A percentile compares a stretch with the other conserved stretches of the same genome.
These are phyloP conservation scores for Paspalum vaginatum DNA, from an alignment of 176 grass and related monocot genomes.

Conservation along the genomic window DNA sequence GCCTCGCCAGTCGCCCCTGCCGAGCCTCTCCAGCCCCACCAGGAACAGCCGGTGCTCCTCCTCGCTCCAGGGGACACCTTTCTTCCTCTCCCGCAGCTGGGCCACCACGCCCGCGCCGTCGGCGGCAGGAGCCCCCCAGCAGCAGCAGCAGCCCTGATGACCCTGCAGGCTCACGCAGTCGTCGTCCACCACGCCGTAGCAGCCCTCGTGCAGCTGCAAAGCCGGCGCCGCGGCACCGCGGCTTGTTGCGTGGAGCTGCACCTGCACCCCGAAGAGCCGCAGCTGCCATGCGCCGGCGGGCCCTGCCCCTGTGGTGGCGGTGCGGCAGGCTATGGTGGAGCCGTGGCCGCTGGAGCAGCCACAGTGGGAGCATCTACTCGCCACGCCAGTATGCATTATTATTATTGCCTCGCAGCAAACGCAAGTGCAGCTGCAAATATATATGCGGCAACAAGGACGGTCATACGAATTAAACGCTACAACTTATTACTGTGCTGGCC, in stretches of 20 bases:
- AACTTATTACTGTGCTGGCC: background rate
- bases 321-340: conserved; percentile 42
- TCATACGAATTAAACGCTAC: background rate
- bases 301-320: background rate
- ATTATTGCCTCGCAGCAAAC: background rate
- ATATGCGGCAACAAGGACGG: background rate
- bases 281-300: background rate
- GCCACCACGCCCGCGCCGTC: conserved; percentile 37
- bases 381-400: conserved; percentile 40
- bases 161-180: conserved; percentile 39
- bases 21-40: conserved; percentile 63
- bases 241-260: conserved; percentile 6
- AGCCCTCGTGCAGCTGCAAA: conserved; percentile 46
- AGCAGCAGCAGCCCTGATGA: too few relatives aligned
- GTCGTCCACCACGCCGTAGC: conserved; percentile 50
- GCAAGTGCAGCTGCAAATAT: background rate
- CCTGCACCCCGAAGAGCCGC: conserved; percentile 75
- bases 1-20: conserved; percentile 81
- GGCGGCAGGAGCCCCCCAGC: too few relatives aligned
- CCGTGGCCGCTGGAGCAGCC: conserved; percentile 46
- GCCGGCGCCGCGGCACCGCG: background rate
- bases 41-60: conserved; percentile 78
- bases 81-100: conserved; percentile 54
- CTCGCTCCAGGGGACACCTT: conserved; percentile 79
- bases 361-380: conserved; percentile 49